Base-by-base conservation (phyloP, 228 moss, liverwort and hornwort genomes). In the Sphagnum magellanicum region DNA sequence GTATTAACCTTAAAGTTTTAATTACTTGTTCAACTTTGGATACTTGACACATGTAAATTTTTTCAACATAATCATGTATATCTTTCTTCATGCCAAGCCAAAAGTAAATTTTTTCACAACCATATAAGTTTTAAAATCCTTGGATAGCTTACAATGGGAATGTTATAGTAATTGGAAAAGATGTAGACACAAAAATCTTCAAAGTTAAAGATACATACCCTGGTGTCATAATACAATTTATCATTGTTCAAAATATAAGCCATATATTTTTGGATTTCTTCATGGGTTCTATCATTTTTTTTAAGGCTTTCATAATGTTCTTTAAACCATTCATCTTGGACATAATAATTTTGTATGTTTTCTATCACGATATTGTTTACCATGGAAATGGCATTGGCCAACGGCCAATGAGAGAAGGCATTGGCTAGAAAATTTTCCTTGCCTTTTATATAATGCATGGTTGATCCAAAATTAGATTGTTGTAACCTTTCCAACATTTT, bases 21-120 rank as follows among this genome's bases (percentile, higher is more conserved):
- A 6, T 15, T 5, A 64, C 48, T 10, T 58, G 48, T 66, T 51
- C 16, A 49, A 55, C 58, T 16, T 73, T 73, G 6, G 14, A 14
- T 5, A 12, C 8, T 67, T 73, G 73, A 59, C 57, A 60, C 16
- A 14, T 49, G 6, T 64, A n/a, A 59, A 59, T 60, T 52, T 10
- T 53, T 4, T 49, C n/a, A 0, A 67, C 58, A 59, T 67, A 67
- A 0, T 67, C 66, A 12, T 16, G 46, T 4, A 73, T 50, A 59
- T 73, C 73, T 4, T 48, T 50, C 4, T 64, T 64, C 64, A 64
- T 64, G 9, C 64, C 64, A 7, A 48, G 64, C 64, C 66, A 50
- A 66, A 50, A 66, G 4, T 53, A 55, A 32, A 49, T 51, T 7
- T 53, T 5, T 55, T 67, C 6, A 67, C 12, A 5, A 4, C 8